A percentile compares a stretch with the other conserved stretches of the same genome.
phyloP scores from a whole-genome alignment of 208 protist species.

The Hexamita inflata region DNA sequence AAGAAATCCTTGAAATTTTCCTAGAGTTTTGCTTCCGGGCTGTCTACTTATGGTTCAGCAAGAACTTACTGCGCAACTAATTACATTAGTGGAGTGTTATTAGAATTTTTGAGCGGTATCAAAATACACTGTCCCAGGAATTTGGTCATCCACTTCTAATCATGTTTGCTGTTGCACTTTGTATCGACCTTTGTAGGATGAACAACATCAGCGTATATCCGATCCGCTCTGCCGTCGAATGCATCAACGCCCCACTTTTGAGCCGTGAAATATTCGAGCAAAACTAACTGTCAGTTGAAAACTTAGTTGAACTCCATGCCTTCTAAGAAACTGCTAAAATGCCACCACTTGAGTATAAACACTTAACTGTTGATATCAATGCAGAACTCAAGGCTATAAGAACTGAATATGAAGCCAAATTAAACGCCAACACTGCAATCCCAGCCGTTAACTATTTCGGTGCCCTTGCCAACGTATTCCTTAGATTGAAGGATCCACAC shows the following conservation, averaged over 20 bases:
- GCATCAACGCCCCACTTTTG: neutral
- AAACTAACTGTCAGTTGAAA: neutral
- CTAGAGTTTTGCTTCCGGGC: no score
- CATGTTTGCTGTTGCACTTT: no score
- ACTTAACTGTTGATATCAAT: neutral
- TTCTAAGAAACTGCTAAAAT: conserved; percentile 18
- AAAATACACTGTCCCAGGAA: no score
- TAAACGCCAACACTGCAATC: neutral
- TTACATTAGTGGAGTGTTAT: no score
- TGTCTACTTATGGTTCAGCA: no score
- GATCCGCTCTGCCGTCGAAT: neutral
- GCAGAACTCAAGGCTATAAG: neutral
- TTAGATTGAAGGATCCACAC: conserved; percentile 18
- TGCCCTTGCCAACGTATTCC: neutral
- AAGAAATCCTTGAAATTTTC: no score
- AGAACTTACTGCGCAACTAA: no score
- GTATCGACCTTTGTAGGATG: no score
- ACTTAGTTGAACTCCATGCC: neutral
- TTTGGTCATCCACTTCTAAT: no score
- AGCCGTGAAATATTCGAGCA: conserved; percentile 6
- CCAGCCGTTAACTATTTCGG: neutral
- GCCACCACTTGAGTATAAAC: conserved; percentile 9
- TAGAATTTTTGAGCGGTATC: no score
- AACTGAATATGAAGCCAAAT: neutral
- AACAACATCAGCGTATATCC: no score